Conservation (phyloP, 2,329 filamentous ascomycete species). For the Teratosphaeria epicoccoides region DNA sequence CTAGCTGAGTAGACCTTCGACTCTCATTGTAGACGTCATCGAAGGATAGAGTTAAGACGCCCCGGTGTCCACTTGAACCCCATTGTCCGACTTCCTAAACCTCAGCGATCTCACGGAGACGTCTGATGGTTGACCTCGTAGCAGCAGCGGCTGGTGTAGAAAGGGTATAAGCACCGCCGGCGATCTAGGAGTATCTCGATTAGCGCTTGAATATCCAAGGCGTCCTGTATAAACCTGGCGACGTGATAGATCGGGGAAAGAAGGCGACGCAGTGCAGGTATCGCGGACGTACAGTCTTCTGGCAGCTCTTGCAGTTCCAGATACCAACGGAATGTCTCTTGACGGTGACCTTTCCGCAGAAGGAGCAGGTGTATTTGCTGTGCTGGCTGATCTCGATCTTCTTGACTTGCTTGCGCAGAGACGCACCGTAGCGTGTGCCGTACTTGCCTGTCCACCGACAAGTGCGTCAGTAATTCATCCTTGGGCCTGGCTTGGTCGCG, state of each 20-base stretch:
- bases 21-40: not conserved
- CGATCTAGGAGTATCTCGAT: conserved; percentile 37
- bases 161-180: conserved; percentile 88
- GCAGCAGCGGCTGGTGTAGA: conserved; percentile 87
- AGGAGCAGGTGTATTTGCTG: conserved; percentile 77
- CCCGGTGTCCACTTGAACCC: conserved; percentile 13
- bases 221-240: not conserved
- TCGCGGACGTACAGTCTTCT: conserved; percentile 56
- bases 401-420: conserved; percentile 99
- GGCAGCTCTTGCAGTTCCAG: conserved; percentile 94
- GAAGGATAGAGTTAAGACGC: conserved; percentile 8
- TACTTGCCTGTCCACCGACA: conserved; percentile 47
- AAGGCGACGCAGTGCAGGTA: not conserved
- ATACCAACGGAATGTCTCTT: conserved; percentile 78
- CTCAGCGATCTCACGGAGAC: conserved; percentile 95
- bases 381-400: conserved; percentile 99
- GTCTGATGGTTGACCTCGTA: conserved; percentile 91
- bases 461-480: not conserved
- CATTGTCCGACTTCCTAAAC: conserved; percentile 43
- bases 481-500: not conserved
- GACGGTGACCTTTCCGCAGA: conserved; percentile 86
- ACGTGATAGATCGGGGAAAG: not conserved
- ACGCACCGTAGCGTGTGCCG: conserved; percentile 97
- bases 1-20: not conserved
- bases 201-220: not conserved